Conservation (phyloP, 2,329 filamentous ascomycete species). For the Alternaria triticina region DNA sequence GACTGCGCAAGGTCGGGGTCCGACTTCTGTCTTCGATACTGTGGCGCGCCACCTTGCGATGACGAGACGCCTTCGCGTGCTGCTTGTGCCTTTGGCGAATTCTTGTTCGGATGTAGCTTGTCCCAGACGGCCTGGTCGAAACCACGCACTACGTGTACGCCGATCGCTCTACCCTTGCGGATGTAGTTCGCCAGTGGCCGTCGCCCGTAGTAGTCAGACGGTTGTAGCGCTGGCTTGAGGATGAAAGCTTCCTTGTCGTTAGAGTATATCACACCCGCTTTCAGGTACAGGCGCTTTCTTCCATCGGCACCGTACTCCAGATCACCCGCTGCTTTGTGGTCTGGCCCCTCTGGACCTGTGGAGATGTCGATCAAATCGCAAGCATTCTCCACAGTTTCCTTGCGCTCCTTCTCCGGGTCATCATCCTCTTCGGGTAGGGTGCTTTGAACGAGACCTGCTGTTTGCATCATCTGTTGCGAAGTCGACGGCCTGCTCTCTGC, state of each 20-base stretch:
- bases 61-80: conserved; percentile 55
- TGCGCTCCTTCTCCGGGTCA: conserved; percentile 53
- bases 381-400: conserved; percentile 52
- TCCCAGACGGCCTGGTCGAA: conserved; percentile 83
- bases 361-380: conserved; percentile 58
- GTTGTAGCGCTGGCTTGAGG: conserved; percentile 81
- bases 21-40: conserved; percentile 46
- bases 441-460: conserved; percentile 39
- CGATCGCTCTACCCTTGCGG: conserved; percentile 80
- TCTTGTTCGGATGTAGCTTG: conserved; percentile 66
- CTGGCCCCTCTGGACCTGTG: conserved; percentile 52
- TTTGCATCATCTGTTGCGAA: conserved; percentile 39
- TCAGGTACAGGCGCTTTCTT: conserved; percentile 67
- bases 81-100: conserved; percentile 47
- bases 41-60: conserved; percentile 53
- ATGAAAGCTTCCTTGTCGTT: conserved; percentile 79
- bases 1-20: conserved; percentile 68
- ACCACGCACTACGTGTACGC: conserved; percentile 85
- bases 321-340: conserved; percentile 57
- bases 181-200: conserved; percentile 81
- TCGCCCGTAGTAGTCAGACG: conserved; percentile 83
- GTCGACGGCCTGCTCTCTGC: conserved; percentile 52
- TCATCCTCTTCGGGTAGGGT: conserved; percentile 44
- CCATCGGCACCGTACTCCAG: conserved; percentile 52
- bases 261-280: conserved; percentile 86